These are phyloP conservation scores for Saccharomyces jurei DNA, from an alignment of 805 yeast genomes.

Conservation along the genomic window DNA sequence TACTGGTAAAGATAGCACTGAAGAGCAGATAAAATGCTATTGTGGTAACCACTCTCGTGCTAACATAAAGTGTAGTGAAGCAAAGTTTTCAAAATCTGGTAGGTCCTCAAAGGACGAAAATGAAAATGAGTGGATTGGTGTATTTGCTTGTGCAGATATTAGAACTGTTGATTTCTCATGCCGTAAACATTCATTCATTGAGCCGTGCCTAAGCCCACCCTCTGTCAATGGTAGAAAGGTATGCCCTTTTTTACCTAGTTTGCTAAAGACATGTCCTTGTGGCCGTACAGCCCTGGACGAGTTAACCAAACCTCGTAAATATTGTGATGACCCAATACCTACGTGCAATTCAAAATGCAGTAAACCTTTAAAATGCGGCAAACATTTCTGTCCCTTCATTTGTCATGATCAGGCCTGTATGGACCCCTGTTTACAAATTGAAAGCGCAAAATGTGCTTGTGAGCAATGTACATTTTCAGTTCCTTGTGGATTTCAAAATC, in stretches of 20 bases:
- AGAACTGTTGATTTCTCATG: constrained; percentile 53
- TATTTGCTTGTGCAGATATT: constrained; percentile 38
- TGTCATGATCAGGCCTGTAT: constrained; percentile 77
- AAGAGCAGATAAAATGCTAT: constrained; percentile 45
- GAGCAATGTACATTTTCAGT: constrained; percentile 46
- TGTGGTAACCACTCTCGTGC: constrained; percentile 54
- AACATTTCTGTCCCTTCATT: constrained; percentile 48
- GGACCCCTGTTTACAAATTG: constrained; percentile 51
- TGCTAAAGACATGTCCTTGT: constrained; percentile 66
- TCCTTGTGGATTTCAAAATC: constrained; percentile 52
- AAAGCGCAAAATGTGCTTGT: constrained; percentile 56
- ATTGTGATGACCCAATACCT: constrained; percentile 74
- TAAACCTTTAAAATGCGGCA: constrained; percentile 64
- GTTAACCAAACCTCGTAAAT: constrained; percentile 36
- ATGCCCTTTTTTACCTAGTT: constrained; percentile 60
- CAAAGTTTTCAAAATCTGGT: constrained; percentile 29
- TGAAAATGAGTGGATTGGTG: constrained; percentile 41
- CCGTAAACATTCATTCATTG: constrained; percentile 52
- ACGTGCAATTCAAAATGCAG: constrained; percentile 62
- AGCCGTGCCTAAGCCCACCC: constrained; percentile 31
- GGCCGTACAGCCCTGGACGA: constrained; percentile 50
- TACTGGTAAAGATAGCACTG: constrained; percentile 4
- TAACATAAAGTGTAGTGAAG: constrained; percentile 37
- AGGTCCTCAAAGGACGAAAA: constrained; percentile 27
- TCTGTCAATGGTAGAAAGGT: constrained; percentile 20